A percentile compares a stretch with the other conserved stretches of the same genome.
Evolutionary conservation across 2,329 filamentous ascomycete genomes (phyloP).

Genomic region (Ilyonectria destructans): DNA sequence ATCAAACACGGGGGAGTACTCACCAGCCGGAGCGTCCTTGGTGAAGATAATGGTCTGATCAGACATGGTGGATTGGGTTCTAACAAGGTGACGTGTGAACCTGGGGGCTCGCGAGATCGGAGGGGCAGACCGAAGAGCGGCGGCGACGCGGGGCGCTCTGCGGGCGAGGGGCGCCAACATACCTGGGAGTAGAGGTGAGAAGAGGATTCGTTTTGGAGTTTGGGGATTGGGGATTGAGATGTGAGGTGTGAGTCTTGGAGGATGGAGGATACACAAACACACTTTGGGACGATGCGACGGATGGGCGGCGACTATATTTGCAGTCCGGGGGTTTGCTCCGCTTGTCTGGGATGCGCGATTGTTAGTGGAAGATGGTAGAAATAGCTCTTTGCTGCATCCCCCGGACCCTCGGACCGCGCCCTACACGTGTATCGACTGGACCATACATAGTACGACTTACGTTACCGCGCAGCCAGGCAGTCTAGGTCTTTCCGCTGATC

Average conservation of each 20-base stretch:
- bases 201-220: not conserved
- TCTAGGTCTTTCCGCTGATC: constrained; percentile 12
- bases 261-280: constrained; percentile 11
- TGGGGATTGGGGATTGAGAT: not conserved
- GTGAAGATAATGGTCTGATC: constrained; percentile 69
- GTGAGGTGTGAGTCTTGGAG: not conserved
- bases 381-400: constrained; percentile 19
- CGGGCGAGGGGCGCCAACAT: constrained; percentile 45
- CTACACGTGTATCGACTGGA: not conserved
- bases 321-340: constrained; percentile 30
- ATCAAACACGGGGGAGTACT: constrained; percentile 51
- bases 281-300: constrained; percentile 24
- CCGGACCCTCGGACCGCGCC: constrained; percentile 6
- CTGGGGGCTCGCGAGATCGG: constrained; percentile 37
- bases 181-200: constrained; percentile 20
- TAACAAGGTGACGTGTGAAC: constrained; percentile 53
- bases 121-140: constrained; percentile 40
- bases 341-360: constrained; percentile 26
- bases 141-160: constrained; percentile 44
- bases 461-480: not conserved
- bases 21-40: constrained; percentile 73
- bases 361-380: constrained; percentile 32
- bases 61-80: constrained; percentile 61
- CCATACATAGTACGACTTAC: not conserved
- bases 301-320: constrained; percentile 28